Evolutionary conservation across 345 rosid species (phyloP), one percentile per base, ranked within the genome.

Genomic region (Litchi chinensis): DNA sequence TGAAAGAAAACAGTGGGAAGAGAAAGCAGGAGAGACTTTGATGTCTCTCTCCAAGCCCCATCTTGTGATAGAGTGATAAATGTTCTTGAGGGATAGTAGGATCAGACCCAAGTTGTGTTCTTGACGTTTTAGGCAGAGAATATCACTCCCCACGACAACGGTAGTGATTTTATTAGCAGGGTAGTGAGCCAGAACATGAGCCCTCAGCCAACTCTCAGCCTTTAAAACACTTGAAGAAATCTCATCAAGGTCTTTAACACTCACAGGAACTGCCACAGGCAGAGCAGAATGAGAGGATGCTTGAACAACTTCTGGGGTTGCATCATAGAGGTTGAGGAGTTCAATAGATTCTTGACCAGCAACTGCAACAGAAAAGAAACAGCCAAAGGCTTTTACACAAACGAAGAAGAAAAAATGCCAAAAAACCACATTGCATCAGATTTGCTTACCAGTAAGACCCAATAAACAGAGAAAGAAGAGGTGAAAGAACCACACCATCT

Each of bases 141-240:
- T 26, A 70, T 75, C 82, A 63, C 69, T 73, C 63, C 88, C 88
- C 44, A 90, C 85, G 79, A 91, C 86, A 89, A 93, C 85, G 82
- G 92, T 90, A 70, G 91, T 85, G 89, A 93, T 83, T 80, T 86
- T 82, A 40, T 86, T 68, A 62, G 93, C 85, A 75, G 93, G 96
- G 76, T 86, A 93, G 79, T 88, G 88, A 74, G 93, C 78, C 22
- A 93, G 82, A 79, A 90, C 91, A 79, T 91, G 86, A 40, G 70
- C 80, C 79, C 89, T 88, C 21, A 93, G 85, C 98, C 98, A 93
- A 77, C 73, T 85, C 81, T 91, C 96, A 77, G 98, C 94, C 77
- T 83, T 87, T 40, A 83, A 77, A 70, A 90, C 88, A 78, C 87
- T 90, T 62, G 84, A 68, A 11, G 98, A 90, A 12, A 93, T 88